Evolutionary conservation across 78 protist species (phyloP).

Genomic region (Chrysochromulina parva): DNA sequence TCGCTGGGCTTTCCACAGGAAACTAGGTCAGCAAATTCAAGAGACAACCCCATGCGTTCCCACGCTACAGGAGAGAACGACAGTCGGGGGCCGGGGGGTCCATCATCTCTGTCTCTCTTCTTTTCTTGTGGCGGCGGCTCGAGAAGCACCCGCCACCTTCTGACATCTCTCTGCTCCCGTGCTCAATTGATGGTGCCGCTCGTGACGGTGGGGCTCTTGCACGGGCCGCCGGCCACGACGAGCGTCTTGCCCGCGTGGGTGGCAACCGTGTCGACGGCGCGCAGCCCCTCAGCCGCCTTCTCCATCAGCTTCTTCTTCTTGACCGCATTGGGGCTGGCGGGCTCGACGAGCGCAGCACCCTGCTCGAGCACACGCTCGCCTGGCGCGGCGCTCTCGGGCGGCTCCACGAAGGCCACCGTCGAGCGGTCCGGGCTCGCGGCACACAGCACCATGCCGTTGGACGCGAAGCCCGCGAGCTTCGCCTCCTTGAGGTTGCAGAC

Average conservation of each 20-base stretch:
- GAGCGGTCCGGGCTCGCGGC: not conserved
- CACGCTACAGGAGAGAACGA: no score
- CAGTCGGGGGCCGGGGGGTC: no score
- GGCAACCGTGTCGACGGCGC: not conserved
- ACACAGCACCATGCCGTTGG: slow-evolving; percentile 20
- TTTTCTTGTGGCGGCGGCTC: no score
- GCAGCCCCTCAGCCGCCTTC: not conserved
- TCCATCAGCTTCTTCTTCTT: slow-evolving; percentile 23
- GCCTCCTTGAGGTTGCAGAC: slow-evolving; percentile 12
- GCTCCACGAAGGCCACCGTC: not conserved
- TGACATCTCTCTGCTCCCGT: no score
- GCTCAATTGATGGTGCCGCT: slow-evolving; percentile 4
- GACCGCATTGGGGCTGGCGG: not conserved
- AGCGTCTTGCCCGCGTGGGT: not conserved
- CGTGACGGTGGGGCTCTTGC: not conserved
- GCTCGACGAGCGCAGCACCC: not conserved
- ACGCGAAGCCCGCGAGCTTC: slow-evolving; percentile 6
- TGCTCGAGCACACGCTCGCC: not conserved
- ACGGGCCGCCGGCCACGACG: not conserved
- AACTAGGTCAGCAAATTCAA: no score
- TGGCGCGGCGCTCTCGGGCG: not conserved
- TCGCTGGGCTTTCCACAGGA: no score
- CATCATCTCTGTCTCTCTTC: no score
- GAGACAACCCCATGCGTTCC: no score
- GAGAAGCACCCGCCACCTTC: no score